Base-by-base conservation (phyloP, 805 yeast species). In the Maudiozyma serrabonitensis region DNA sequence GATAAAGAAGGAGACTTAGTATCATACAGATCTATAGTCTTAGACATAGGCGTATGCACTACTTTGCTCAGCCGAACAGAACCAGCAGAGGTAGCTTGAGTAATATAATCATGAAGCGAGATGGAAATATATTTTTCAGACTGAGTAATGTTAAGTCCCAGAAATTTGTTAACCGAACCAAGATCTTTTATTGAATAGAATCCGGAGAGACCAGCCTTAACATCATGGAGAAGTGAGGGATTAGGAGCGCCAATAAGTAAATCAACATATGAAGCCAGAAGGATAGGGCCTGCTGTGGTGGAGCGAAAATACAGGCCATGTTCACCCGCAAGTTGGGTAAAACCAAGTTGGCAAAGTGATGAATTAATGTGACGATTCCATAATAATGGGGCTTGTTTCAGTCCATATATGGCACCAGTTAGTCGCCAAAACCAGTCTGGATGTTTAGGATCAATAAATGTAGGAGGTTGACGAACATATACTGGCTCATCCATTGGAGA, bases 311-410 rank as follows among this genome's bases (percentile, higher is more conserved):
- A 52, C 3, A 50, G 18, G 8, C 48, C 46, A 49, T 28, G 28
- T 5, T 50, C 55, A 31, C 38, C 38, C 28, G 31, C 34, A 32
- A 46, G 48, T 3, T 45, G 45, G 2, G 3, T 28, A 57, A 59
- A 39, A 41, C 56, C 56, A n/a, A n/a, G n/a, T n/a, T n/a, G n/a
- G n/a, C n/a, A n/a, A n/a, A n/a, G n/a, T n/a, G n/a, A n/a, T n/a
- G n/a, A n/a, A n/a, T n/a, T n/a, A n/a, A n/a, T n/a, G n/a, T n/a
- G n/a, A n/a, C n/a, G n/a, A n/a, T n/a, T 48, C 68, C 60, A 35
- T 63, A 65, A 23, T 60, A 64, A 13, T 3, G 54, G 57, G 4
- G 52, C 45, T 28, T 54, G 32, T 43, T 52, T 52, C 18, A 52
- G 35, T n/a, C 57, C 57, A 45, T 54, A 54, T 47, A 54, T 48